Conservation (phyloP, 2,329 filamentous ascomycete genomes). For the Talaromyces sp. region DNA sequence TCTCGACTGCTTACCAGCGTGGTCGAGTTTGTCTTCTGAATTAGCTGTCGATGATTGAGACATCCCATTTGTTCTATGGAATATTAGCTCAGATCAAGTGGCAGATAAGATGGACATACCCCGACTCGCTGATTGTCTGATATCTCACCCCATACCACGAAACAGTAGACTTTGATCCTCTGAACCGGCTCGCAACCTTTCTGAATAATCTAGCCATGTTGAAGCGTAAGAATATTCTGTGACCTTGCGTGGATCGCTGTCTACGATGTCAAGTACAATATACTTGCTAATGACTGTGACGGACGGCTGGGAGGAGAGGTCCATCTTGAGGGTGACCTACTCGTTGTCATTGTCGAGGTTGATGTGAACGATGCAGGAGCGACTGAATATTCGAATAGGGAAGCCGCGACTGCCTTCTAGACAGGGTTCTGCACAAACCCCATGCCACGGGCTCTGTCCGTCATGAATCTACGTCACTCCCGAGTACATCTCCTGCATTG, state of each 20-base stretch:
- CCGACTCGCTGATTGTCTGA: neutral
- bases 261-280: neutral
- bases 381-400: neutral
- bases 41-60: neutral
- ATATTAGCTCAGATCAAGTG: neutral
- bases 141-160: neutral
- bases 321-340: neutral
- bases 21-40: neutral
- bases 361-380: neutral
- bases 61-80: neutral
- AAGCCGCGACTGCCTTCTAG: neutral
- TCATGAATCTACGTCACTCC: no score
- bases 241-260: neutral
- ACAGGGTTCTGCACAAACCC: no score
- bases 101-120: neutral
- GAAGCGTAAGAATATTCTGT: slow-evolving; percentile 2
- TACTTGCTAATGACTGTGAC: neutral
- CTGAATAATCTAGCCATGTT: slow-evolving; percentile 7
- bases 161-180: neutral
- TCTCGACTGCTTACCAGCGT: neutral
- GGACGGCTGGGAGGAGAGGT: neutral
- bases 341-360: neutral
- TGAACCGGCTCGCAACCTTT: slow-evolving; percentile 4
- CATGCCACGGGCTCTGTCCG: no score
- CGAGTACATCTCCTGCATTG: no score